These are phyloP conservation scores for Naematelia encephala DNA, from an alignment of 768 basidiomycete genomes.

Conservation along the genomic window DNA sequence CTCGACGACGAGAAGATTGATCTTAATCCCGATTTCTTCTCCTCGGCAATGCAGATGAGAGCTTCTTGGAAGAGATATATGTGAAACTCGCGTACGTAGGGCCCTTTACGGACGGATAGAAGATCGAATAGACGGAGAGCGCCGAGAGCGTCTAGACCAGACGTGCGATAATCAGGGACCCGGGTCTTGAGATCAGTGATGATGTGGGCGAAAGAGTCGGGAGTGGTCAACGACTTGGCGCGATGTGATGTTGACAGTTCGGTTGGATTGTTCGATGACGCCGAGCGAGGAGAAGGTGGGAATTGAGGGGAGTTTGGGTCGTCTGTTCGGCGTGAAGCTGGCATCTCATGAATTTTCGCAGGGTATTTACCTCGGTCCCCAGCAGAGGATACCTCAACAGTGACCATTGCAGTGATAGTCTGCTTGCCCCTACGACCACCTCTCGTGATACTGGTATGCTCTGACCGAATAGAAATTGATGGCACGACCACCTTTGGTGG, in stretches of 20 bases:
- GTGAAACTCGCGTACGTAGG: slow-evolving; percentile 86
- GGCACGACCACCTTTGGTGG: slow-evolving; percentile 74
- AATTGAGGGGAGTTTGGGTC: slow-evolving; percentile 23
- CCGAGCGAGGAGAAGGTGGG: slow-evolving; percentile 32
- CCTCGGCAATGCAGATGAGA: slow-evolving; percentile 96
- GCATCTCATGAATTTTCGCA: slow-evolving; percentile 11
- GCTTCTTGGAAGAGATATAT: slow-evolving; percentile 98
- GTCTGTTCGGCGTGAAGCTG: slow-evolving; percentile 8
- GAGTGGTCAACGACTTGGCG: not conserved
- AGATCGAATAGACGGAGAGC: slow-evolving; percentile 88
- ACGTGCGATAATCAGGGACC: slow-evolving; percentile 95
- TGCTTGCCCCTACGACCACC: slow-evolving; percentile 59
- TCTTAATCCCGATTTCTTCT: slow-evolving; percentile 79
- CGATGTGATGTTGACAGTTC: slow-evolving; percentile 3
- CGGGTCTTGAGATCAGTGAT: slow-evolving; percentile 84
- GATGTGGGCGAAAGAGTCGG: slow-evolving; percentile 63
- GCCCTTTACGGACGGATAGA: slow-evolving; percentile 79
- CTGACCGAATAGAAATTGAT: slow-evolving; percentile 86
- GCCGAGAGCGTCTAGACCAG: slow-evolving; percentile 75
- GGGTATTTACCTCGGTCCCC: slow-evolving; percentile 37
- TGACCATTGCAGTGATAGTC: slow-evolving; percentile 86
- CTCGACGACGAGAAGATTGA: slow-evolving; percentile 60
- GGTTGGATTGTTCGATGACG: slow-evolving; percentile 8
- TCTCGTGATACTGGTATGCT: slow-evolving; percentile 77
- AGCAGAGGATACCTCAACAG: slow-evolving; percentile 76